Percentiles rank a stretch among this genome's conserved stretches.
Evolutionary conservation across 1,284 basidiomycete genomes (phyloP).

Genomic region (Psilocybe mexicana): DNA sequence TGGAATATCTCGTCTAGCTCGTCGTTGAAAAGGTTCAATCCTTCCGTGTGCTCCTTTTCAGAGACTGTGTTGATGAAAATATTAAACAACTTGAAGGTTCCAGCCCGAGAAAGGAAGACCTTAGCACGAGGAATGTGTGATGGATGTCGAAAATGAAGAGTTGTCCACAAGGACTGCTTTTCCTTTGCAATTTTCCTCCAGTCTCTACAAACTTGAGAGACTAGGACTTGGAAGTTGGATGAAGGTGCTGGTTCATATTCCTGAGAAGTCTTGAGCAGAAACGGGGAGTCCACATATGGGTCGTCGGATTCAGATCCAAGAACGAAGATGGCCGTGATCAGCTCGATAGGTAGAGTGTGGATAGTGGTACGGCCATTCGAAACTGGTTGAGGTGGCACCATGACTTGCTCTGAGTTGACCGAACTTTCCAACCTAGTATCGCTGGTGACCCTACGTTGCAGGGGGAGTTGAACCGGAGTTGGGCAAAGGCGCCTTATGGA

Average conservation of each 20-base stretch:
- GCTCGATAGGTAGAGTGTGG: slow-evolving; percentile 53
- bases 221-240: slow-evolving; percentile 49
- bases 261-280: slow-evolving; percentile 51
- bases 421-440: slow-evolving; percentile 1
- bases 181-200: slow-evolving; percentile 55
- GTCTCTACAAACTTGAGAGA: slow-evolving; percentile 53
- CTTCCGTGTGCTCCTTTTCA: slow-evolving; percentile 43
- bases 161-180: slow-evolving; percentile 53
- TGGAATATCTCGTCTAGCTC: slow-evolving; percentile 46
- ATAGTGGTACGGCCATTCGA: slow-evolving; percentile 31
- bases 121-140: slow-evolving; percentile 48
- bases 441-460: slow-evolving; percentile 17
- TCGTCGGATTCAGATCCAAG: slow-evolving; percentile 44
- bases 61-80: slow-evolving; percentile 59
- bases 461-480: slow-evolving; percentile 14
- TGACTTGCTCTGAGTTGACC: slow-evolving; percentile 16
- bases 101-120: slow-evolving; percentile 40
- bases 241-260: slow-evolving; percentile 42
- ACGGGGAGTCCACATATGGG: slow-evolving; percentile 41
- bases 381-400: slow-evolving; percentile 9
- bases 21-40: slow-evolving; percentile 47
- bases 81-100: slow-evolving; percentile 39
- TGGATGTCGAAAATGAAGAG: slow-evolving; percentile 50
- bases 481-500: slow-evolving; percentile 16
- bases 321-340: slow-evolving; percentile 53